phyloP scores from a whole-genome alignment of 257 asterid genomes.

The Schizonepeta tenuifolia region DNA sequence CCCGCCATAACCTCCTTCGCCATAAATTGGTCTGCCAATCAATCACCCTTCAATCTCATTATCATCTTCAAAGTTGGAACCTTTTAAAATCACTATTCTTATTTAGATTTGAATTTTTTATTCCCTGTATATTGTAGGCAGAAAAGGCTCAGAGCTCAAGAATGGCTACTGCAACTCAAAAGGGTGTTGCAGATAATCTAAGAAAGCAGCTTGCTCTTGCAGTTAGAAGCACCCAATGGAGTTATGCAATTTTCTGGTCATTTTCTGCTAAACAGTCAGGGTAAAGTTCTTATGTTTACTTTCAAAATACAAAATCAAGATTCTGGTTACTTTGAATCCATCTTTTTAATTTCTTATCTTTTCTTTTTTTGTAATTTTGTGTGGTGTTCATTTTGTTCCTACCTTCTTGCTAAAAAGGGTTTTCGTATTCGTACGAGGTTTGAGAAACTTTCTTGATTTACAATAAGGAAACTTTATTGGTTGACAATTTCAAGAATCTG shows the following conservation, averaged over 20 bases:
- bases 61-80: not conserved
- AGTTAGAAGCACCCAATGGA: constrained; percentile 79
- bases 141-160: constrained; percentile 25
- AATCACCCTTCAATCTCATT: not conserved
- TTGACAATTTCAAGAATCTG: constrained; percentile 15
- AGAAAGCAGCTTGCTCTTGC: constrained; percentile 77
- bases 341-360: not conserved
- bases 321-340: not conserved
- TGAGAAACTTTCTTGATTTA: not conserved
- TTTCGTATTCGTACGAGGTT: not conserved
- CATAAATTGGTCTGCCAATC: constrained; percentile 1
- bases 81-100: constrained; percentile 9
- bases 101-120: not conserved
- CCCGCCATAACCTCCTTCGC: not conserved
- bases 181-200: constrained; percentile 48
- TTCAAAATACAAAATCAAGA: not conserved
- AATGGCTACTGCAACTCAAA: constrained; percentile 53
- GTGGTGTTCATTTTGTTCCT: too few relatives aligned
- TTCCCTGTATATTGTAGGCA: not conserved
- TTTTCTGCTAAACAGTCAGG: constrained; percentile 62
- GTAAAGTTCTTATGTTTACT: constrained; percentile 42
- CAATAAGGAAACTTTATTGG: not conserved
- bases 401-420: not conserved
- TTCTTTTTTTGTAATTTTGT: not conserved
- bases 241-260: constrained; percentile 91